Evolutionary conservation across 176 grass and related monocot species (phyloP).

Genomic region (Oryza brachyantha): DNA sequence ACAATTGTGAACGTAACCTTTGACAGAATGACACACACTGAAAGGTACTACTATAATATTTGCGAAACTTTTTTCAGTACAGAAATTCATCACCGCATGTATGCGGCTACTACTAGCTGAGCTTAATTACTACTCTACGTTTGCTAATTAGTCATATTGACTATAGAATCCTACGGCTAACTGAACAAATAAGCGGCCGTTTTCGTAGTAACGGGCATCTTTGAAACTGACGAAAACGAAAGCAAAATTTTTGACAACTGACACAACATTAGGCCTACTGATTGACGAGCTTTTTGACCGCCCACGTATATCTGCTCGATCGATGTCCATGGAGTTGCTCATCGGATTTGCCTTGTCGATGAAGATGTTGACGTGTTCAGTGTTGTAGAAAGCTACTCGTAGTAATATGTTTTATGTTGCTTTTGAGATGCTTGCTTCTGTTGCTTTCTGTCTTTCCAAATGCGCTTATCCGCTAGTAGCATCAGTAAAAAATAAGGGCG

Average conservation of each 20-base stretch:
- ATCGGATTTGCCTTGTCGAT: constrained; percentile 4
- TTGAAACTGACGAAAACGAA: constrained; percentile 42
- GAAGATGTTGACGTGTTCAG: constrained; percentile 19
- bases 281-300: constrained; percentile 35
- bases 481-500: neutral
- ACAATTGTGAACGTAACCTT: constrained; percentile 20
- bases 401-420: neutral
- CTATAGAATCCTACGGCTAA: neutral
- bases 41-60: neutral
- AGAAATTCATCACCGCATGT: neutral
- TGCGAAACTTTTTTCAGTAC: neutral
- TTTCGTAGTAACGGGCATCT: constrained; percentile 29
- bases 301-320: neutral
- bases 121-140: neutral
- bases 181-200: constrained; percentile 14
- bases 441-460: too few relatives aligned
- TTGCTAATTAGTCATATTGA: neutral
- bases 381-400: neutral
- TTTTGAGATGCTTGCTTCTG: neutral
- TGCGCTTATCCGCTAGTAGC: neutral
- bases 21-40: neutral
- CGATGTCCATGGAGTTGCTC: neutral
- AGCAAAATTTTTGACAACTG: constrained; percentile 21
- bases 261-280: constrained; percentile 24
- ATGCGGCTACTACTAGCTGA: neutral